Conservation (phyloP, 257 asterid species). For the Fraxinus pennsylvanica region DNA sequence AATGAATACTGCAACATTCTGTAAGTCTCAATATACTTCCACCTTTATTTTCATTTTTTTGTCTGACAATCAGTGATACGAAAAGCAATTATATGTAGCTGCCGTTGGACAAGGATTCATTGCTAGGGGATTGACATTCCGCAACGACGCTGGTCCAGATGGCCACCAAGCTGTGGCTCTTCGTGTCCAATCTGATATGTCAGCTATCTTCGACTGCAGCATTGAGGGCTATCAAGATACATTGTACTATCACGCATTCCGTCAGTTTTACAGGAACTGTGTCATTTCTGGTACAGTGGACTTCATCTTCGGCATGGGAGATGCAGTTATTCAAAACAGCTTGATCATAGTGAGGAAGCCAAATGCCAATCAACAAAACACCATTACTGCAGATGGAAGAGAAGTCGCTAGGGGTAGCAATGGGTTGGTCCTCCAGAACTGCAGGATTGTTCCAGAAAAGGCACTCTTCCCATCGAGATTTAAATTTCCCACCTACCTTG, state of each 20-base stretch:
- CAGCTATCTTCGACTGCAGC: constrained; percentile 68
- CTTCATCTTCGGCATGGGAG: constrained; percentile 75
- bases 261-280: constrained; percentile 73
- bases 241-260: constrained; percentile 50
- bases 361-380: constrained; percentile 42
- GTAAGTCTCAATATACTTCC: constrained; percentile 21
- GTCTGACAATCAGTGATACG: neutral
- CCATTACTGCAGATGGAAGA: constrained; percentile 72
- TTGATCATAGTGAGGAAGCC: constrained; percentile 56
- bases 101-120: constrained; percentile 52
- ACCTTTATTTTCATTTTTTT: neutral
- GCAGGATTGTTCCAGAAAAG: constrained; percentile 55
- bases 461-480: constrained; percentile 35
- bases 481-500: constrained; percentile 39
- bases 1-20: constrained; percentile 61
- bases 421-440: constrained; percentile 68
- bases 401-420: constrained; percentile 23
- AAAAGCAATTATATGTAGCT: constrained; percentile 23
- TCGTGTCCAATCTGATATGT: constrained; percentile 43
- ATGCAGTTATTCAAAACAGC: constrained; percentile 60
- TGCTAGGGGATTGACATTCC: constrained; percentile 57
- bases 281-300: constrained; percentile 69
- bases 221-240: constrained; percentile 76
- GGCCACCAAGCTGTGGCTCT: constrained; percentile 82
- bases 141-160: constrained; percentile 61